Base-by-base conservation (phyloP, 257 asterid species). In the Osmanthus fragrans region DNA sequence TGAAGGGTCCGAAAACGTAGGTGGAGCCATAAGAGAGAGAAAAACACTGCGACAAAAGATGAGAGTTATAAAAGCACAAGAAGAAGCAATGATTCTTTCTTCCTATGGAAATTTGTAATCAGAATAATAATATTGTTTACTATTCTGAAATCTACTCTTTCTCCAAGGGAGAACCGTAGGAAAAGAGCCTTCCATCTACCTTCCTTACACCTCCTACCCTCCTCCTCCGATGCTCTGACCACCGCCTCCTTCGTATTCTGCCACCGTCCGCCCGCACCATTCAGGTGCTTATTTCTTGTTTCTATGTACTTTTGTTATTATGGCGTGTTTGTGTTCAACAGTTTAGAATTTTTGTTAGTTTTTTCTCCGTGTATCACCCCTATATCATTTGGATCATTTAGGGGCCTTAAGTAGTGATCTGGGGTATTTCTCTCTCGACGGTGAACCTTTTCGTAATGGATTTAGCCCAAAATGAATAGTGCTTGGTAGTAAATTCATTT, bases 41-140 rank as follows among this genome's bases (percentile, higher is more conserved):
- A 71, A 74, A 56, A 76, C 64, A 72, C 79, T 82, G 85, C 83
- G 78, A 77, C 32, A 80, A 87, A 71, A 76, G 84, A 81, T 70
- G 84, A 72, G 75, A 72, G 54, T 23, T 80, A 82, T 23, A 39
- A 49, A 78, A 73, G 12, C 51, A 81, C 73, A 81, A 23, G 40
- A 11, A 32, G 60, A 49, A 66, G 69, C 69, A 25, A 25, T 25
- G 69, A 63, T 63, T 21, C 63, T 40, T 58, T 71, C 36, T 12
- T 71, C 69, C 65, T 32, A 71, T 71, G 64, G 71, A 25, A 79
- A 10, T 32, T 19, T 42, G 15, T 23, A 40, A 60, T 78, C 36
- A 69, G 25, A 49, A 66, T 63, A 60, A 23, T 60, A 60, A 60
- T 60, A 60, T 58, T 7, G 66, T 58, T 21, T 21, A 58, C 29